Evolutionary conservation across 2,329 filamentous ascomycete genomes (phyloP).

Genomic region (Penicillium palitans): DNA sequence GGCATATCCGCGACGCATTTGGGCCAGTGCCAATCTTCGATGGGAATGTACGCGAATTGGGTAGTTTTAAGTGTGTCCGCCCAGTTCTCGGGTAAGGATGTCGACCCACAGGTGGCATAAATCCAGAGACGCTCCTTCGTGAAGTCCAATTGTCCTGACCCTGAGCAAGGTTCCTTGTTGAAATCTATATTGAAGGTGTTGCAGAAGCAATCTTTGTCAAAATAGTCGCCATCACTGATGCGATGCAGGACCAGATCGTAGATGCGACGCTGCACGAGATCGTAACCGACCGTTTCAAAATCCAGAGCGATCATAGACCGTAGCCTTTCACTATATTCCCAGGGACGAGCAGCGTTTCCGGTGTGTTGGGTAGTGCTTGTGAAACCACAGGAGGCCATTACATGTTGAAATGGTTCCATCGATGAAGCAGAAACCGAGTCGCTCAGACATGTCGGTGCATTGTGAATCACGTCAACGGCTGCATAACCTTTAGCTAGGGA

Average conservation of each 20-base stretch:
- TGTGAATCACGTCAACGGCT: not conserved
- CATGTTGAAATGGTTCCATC: not conserved
- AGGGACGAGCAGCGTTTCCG: not conserved
- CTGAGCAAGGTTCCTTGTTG: not conserved
- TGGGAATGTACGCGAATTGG: not conserved
- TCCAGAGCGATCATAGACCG: not conserved
- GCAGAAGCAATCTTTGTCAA: slow-evolving; percentile 1
- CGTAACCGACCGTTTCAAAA: not conserved
- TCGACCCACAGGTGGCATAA: not conserved
- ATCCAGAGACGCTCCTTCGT: slow-evolving; percentile 1
- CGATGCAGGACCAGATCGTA: not conserved
- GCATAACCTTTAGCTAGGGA: not conserved
- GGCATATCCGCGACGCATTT: not conserved
- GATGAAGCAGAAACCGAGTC: not conserved
- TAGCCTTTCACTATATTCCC: not conserved
- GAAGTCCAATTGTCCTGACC: not conserved
- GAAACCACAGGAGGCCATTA: not conserved
- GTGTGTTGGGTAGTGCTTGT: not conserved
- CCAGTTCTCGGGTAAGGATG: not conserved
- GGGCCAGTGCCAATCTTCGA: slow-evolving; percentile 1
- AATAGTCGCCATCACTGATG: not conserved
- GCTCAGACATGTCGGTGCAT: not conserved
- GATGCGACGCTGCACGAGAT: not conserved
- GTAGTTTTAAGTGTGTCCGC: not conserved
- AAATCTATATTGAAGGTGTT: not conserved